Evolutionary conservation across 257 asterid species (phyloP).

Genomic region (Petunia secreta): DNA sequence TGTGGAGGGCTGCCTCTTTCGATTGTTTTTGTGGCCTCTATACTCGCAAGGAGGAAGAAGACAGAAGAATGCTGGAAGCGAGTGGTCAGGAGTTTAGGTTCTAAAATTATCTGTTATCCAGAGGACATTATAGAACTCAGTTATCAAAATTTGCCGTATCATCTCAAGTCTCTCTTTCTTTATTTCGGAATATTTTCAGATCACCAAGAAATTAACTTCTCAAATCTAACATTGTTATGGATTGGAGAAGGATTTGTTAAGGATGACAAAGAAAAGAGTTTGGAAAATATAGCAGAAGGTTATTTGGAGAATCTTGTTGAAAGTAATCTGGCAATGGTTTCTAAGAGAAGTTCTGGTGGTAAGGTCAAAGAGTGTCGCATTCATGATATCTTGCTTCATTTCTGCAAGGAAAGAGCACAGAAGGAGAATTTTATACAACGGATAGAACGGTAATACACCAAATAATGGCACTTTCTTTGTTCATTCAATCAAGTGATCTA

Average conservation of each 20-base stretch:
- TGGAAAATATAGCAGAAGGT: neutral
- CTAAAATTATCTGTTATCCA: neutral
- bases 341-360: no score
- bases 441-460: neutral
- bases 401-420: neutral
- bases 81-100: neutral
- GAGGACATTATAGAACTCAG: no score
- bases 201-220: neutral
- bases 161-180: conserved; percentile 26
- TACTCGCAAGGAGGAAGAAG: neutral
- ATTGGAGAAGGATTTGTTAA: conserved; percentile 23
- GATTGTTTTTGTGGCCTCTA: neutral
- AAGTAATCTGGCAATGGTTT: no score
- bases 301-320: no score
- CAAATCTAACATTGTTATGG: conserved; percentile 1
- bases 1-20: conserved; percentile 11
- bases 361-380: no score
- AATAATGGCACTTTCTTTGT: neutral
- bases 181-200: conserved; percentile 25
- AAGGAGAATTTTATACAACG: neutral
- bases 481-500: neutral
- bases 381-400: neutral
- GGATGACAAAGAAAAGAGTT: neutral
- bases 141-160: no score
- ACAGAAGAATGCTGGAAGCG: neutral